These are phyloP conservation scores for Tolypocladium capitatum DNA, from an alignment of 2,329 filamentous ascomycete species.

Conservation along the genomic window DNA sequence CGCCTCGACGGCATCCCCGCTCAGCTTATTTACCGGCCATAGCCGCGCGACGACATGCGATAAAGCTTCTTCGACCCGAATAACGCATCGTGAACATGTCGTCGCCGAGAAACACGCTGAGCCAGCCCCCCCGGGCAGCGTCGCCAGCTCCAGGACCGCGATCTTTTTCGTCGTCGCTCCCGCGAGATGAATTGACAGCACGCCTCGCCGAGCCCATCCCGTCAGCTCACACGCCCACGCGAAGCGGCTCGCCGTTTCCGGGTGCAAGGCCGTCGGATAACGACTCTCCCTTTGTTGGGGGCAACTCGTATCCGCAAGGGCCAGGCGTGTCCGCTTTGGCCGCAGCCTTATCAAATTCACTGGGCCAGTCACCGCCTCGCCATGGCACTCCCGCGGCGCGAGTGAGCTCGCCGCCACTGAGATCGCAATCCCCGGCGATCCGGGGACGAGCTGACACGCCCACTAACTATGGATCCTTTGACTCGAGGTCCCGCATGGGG, in stretches of 20 bases:
- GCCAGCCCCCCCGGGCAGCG: slow-evolving; percentile 26
- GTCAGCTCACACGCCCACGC: slow-evolving; percentile 24
- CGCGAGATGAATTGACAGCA: slow-evolving; percentile 46
- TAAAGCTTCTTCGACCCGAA: neutral
- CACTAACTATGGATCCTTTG: slow-evolving; percentile 78
- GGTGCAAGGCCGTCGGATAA: slow-evolving; percentile 18
- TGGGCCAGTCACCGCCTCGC: slow-evolving; percentile 56
- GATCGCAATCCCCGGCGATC: slow-evolving; percentile 25
- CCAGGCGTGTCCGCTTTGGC: slow-evolving; percentile 81
- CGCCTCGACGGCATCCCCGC: neutral
- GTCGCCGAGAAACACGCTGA: slow-evolving; percentile 23
- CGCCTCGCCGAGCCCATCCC: slow-evolving; percentile 46
- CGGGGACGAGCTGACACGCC: slow-evolving; percentile 33
- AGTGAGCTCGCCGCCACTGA: slow-evolving; percentile 40
- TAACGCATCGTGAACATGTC: slow-evolving; percentile 18
- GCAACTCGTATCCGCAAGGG: slow-evolving; percentile 51
- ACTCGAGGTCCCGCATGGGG: slow-evolving; percentile 47
- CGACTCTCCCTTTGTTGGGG: slow-evolving; percentile 52
- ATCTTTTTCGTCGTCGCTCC: slow-evolving; percentile 36
- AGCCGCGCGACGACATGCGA: slow-evolving; percentile 1
- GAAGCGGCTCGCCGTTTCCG: slow-evolving; percentile 18
- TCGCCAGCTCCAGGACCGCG: slow-evolving; percentile 34
- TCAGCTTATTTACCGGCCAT: neutral
- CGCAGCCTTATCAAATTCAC: slow-evolving; percentile 66
- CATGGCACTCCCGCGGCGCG: slow-evolving; percentile 53